A percentile compares a stretch with the other conserved stretches of the same genome.
Evolutionary conservation across 106 monocot genomes (phyloP).

Genomic region (Dendrobium huoshanense): DNA sequence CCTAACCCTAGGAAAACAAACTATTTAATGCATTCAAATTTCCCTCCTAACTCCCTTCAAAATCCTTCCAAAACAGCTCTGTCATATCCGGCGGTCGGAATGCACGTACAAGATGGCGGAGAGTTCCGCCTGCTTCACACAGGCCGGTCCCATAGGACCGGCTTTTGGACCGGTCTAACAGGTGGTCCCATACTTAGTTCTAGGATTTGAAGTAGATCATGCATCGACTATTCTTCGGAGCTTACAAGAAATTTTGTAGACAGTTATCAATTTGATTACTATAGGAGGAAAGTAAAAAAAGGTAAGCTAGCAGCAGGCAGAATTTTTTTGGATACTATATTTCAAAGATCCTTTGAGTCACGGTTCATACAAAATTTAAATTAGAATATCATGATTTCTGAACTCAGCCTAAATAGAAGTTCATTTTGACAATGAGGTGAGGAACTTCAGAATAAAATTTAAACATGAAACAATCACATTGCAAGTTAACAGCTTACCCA

Average conservation of each 20-base stretch:
- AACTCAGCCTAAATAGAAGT: background rate
- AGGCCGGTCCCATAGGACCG: no score
- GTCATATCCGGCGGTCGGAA: no score
- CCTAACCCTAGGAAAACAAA: no score
- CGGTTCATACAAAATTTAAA: background rate
- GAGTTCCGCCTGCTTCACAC: no score
- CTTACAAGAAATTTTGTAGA: background rate
- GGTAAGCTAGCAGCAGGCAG: background rate
- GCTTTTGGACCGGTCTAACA: no score
- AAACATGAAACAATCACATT: background rate
- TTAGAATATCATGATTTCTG: background rate
- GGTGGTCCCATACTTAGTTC: background rate
- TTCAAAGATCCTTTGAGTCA: background rate
- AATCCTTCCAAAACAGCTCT: no score
- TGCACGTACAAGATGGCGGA: no score
- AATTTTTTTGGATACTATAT: background rate
- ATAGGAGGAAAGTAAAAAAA: background rate
- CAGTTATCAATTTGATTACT: background rate
- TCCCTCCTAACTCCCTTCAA: no score
- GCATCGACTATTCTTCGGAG: background rate
- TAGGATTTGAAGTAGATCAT: background rate
- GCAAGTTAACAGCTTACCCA: slow-evolving; percentile 20
- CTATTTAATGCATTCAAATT: no score
- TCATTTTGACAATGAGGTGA: background rate
- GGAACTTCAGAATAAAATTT: background rate